These are phyloP conservation scores for Geotrichum bryndzae DNA, from an alignment of 1,139 yeast species.

Conservation along the genomic window DNA sequence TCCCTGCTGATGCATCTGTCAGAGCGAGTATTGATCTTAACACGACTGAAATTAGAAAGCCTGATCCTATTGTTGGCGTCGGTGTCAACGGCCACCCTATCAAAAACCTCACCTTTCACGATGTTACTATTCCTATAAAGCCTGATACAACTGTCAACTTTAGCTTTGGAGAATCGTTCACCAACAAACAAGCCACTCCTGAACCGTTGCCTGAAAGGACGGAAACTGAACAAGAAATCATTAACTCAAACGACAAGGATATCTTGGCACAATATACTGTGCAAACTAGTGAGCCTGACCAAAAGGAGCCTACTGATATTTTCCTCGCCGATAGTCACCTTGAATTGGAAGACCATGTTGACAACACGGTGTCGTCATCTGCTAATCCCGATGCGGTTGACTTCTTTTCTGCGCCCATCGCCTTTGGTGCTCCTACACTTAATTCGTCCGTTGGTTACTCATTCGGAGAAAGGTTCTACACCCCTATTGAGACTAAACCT, in stretches of 20 bases:
- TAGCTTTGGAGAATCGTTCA: conserved; percentile 7
- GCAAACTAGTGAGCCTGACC: neutral
- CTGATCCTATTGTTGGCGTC: neutral
- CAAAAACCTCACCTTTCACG: neutral
- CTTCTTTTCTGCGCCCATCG: neutral
- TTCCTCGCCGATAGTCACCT: neutral
- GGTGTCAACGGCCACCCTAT: conserved; percentile 2
- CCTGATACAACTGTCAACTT: conserved; percentile 5
- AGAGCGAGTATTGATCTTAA: neutral
- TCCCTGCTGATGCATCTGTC: neutral
- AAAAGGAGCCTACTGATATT: neutral
- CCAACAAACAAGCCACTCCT: neutral
- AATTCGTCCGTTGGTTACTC: conserved; percentile 6
- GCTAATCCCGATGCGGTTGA: neutral
- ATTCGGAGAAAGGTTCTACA: conserved; percentile 1
- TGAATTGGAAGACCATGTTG: neutral
- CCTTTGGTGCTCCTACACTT: neutral
- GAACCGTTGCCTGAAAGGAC: neutral
- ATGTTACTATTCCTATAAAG: neutral
- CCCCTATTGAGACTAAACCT: neutral
- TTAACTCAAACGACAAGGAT: neutral
- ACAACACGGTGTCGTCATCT: neutral
- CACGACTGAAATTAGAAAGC: neutral
- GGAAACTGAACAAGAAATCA: neutral
- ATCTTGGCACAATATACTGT: neutral